Evolutionary conservation across 2,329 filamentous ascomycete genomes (phyloP).

Genomic region (Penicillium sp.): DNA sequence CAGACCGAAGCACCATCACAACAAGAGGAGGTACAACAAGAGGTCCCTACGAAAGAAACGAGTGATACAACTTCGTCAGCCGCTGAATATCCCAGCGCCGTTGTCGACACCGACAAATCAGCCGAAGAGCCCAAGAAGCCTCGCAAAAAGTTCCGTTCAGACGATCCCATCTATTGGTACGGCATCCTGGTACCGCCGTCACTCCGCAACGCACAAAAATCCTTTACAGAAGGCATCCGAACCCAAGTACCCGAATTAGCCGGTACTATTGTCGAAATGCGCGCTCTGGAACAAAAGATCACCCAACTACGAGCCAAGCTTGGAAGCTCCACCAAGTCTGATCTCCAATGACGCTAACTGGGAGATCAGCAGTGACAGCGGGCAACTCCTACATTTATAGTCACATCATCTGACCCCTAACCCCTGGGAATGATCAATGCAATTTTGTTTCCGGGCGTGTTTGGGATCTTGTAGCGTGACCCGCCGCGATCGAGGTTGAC

Average conservation of each 20-base stretch:
- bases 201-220: slow-evolving; percentile 44
- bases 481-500: neutral
- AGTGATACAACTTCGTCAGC: neutral
- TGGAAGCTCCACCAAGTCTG: slow-evolving; percentile 1
- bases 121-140: neutral
- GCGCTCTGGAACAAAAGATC: slow-evolving; percentile 41
- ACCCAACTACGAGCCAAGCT: slow-evolving; percentile 28
- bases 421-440: neutral
- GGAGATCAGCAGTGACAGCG: neutral
- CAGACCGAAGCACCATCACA: neutral
- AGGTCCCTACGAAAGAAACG: neutral
- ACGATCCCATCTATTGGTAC: slow-evolving; percentile 50
- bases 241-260: slow-evolving; percentile 38
- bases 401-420: neutral
- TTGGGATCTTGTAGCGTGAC: neutral
- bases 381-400: neutral
- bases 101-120: neutral
- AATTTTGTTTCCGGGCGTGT: neutral
- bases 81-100: neutral
- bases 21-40: neutral
- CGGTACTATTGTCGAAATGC: slow-evolving; percentile 41
- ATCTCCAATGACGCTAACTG: neutral
- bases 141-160: slow-evolving; percentile 24
- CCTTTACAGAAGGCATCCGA: slow-evolving; percentile 43
- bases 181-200: slow-evolving; percentile 48